These are phyloP conservation scores for Berberis thunbergii DNA, from an alignment of 164 flowering plant genomes.

Conservation along the genomic window DNA sequence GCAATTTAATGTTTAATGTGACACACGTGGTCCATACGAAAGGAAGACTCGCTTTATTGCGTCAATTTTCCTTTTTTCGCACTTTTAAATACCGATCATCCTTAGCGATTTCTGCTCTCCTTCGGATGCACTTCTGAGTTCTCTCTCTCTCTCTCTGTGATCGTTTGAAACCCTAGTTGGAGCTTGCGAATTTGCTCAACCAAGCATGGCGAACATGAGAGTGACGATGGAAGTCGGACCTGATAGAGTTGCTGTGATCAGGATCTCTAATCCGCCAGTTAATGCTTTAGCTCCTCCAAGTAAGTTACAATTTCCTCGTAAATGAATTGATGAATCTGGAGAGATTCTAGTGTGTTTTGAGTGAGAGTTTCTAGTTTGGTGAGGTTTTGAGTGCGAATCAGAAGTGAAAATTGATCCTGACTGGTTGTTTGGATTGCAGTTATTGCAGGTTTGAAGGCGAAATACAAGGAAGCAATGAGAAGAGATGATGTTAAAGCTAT, in stretches of 20 bases:
- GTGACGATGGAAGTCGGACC: conserved; percentile 63
- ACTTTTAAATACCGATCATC: too few relatives aligned
- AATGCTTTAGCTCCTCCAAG: conserved; percentile 60
- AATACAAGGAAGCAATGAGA: conserved; percentile 47
- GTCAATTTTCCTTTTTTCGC: too few relatives aligned
- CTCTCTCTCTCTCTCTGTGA: background rate
- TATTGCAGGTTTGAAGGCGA: conserved; percentile 49
- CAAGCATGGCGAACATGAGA: conserved; percentile 9
- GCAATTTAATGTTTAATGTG: too few relatives aligned
- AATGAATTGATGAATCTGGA: background rate
- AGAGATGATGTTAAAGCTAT: conserved; percentile 76
- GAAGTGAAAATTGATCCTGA: background rate
- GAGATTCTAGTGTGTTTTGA: background rate
- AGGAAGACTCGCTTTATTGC: too few relatives aligned
- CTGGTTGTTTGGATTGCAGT: conserved; percentile 30
- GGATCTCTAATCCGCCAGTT: conserved; percentile 79
- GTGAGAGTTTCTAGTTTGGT: background rate
- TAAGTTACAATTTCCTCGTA: conserved; percentile 10
- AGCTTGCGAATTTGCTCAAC: background rate
- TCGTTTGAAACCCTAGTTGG: background rate
- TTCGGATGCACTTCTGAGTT: background rate
- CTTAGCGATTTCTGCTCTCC: background rate
- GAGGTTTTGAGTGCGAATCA: too few relatives aligned
- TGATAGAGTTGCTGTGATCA: conserved; percentile 84
- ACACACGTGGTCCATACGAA: too few relatives aligned